These are phyloP conservation scores for Gossypium bickii DNA, from an alignment of 345 rosid species.

Conservation along the genomic window DNA sequence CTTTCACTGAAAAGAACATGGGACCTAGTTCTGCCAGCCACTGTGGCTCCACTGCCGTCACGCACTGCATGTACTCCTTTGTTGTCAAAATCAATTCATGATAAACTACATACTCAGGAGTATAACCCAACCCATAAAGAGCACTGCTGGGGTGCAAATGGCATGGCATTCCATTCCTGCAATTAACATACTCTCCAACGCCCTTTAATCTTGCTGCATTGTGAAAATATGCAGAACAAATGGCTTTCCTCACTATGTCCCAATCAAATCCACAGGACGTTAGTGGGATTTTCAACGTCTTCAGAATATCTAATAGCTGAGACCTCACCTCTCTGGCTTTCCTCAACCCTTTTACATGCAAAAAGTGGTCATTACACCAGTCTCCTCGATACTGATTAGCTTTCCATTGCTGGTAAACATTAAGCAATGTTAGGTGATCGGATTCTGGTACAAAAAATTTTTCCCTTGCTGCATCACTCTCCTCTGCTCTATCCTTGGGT, in stretches of 20 bases:
- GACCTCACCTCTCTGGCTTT: slow-evolving; percentile 97
- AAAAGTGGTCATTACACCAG: slow-evolving; percentile 85
- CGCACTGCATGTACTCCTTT: slow-evolving; percentile 98
- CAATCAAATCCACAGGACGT: slow-evolving; percentile 71
- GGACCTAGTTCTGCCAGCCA: slow-evolving; percentile 97
- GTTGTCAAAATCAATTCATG: slow-evolving; percentile 85
- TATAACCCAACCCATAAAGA: slow-evolving; percentile 75
- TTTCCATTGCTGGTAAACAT: slow-evolving; percentile 94
- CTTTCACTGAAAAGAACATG: slow-evolving; percentile 94
- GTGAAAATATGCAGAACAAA: slow-evolving; percentile 95
- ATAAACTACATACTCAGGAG: slow-evolving; percentile 84
- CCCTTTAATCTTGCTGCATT: slow-evolving; percentile 88
- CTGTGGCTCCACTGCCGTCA: slow-evolving; percentile 86
- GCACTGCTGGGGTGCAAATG: slow-evolving; percentile 97
- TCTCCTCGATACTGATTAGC: slow-evolving; percentile 89
- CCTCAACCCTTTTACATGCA: slow-evolving; percentile 76
- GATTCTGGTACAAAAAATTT: slow-evolving; percentile 93
- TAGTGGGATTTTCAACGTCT: slow-evolving; percentile 71
- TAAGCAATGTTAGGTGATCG: slow-evolving; percentile 78
- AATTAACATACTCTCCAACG: slow-evolving; percentile 90
- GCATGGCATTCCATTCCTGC: slow-evolving; percentile 88
- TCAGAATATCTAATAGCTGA: slow-evolving; percentile 88
- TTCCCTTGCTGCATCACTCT: slow-evolving; percentile 92
- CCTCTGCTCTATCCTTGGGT: slow-evolving; percentile 94
- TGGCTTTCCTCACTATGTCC: slow-evolving; percentile 74